Base-by-base conservation (phyloP, 2,329 filamentous ascomycete genomes). In the Xylaria polymorpha region DNA sequence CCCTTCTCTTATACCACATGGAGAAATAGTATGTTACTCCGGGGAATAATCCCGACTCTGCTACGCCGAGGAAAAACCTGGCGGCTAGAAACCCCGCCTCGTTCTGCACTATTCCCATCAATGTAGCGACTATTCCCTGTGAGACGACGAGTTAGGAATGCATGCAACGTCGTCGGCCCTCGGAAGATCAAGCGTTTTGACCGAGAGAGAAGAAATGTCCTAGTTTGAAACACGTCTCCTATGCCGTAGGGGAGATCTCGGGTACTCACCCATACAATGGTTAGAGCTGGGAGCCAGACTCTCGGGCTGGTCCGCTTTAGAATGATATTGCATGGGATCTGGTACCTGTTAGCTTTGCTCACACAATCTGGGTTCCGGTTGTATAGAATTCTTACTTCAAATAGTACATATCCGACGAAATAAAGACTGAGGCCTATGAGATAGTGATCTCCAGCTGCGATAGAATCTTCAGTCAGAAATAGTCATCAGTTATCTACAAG, bases 361-460 rank as follows among this genome's bases (percentile, higher is more conserved):
- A 66, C 22, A 44, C 20, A 46, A 46, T 29, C 50, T 56, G 18
- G 6, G 32, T 3, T 35, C 1, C 2, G n/a, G 5, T 1, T 44
- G 3, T 22, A 6, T 55, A 20, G 4, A 35, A 12, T 6, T n/a
- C 76, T 51, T 53, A 85, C 84, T 74, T 89, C 87, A 50, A 88
- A 88, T 12, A 88, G 73, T 1, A 88, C 86, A 67, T 88, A 89
- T 51, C 85, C 86, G 48, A 88, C 80, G 74, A 92, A 92, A 77
- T 91, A 92, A 0, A 92, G 77, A 0, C 90, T 92, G 48, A 92
- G 75, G 0, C 88, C 88, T 0, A 87, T 90, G 0, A 92, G 81
- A 66, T 92, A 92, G 72, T 91, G 84, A 55, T 90, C 86, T 0
- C 86, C 88, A 32, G 85, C 85, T 85, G 50, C 14, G 20, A 22